Evolutionary conservation across 805 yeast species (phyloP).

Genomic region (Saturnispora quitensis): DNA sequence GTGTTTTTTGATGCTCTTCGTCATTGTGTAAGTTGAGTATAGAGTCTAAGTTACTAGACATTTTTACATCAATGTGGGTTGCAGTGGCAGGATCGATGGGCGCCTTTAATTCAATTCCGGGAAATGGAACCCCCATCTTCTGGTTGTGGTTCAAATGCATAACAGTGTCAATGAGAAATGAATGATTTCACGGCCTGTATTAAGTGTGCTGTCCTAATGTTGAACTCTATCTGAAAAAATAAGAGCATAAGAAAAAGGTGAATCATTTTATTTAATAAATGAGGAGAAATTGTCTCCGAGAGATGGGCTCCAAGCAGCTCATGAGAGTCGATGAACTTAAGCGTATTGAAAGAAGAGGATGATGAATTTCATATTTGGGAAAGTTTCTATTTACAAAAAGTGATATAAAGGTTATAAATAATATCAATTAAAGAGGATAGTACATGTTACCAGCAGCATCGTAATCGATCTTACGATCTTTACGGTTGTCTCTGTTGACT

Average conservation of each 20-base stretch:
- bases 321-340: not conserved
- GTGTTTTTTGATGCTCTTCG: not conserved
- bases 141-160: not conserved
- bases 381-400: not conserved
- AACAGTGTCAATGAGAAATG: not conserved
- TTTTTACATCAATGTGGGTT: constrained; percentile 6
- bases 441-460: constrained; percentile 55
- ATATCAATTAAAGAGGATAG: constrained; percentile 18
- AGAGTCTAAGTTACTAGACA: constrained; percentile 1
- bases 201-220: not conserved
- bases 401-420: not conserved
- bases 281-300: not conserved
- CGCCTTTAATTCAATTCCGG: constrained; percentile 8
- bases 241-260: not conserved
- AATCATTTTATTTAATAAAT: not conserved
- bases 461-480: constrained; percentile 66
- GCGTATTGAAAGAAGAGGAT: not conserved
- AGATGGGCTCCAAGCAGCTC: not conserved
- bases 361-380: not conserved
- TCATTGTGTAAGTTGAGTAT: not conserved
- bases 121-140: not conserved
- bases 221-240: not conserved
- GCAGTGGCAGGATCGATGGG: constrained; percentile 8
- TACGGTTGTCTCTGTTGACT: constrained; percentile 79
- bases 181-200: not conserved